Base-by-base conservation (phyloP, 1,284 basidiomycete species). In the Grifola frondosa region DNA sequence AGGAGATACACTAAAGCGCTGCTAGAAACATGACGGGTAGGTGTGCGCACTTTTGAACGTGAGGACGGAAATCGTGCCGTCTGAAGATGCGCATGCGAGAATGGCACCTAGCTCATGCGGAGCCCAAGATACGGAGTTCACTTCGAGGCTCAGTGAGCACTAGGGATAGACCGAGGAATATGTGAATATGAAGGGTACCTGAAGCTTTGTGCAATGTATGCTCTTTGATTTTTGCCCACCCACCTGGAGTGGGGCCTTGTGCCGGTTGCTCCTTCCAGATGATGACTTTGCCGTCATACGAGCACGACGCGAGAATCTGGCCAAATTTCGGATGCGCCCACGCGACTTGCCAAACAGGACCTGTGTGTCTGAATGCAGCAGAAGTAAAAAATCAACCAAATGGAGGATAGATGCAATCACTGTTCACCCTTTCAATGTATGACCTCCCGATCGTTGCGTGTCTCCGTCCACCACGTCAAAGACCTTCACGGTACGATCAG, bases 251-350 rank as follows among this genome's bases (percentile, higher is more conserved):
- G 22, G 74, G 66, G 13, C 77, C 77, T 50, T 78, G 78, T 1
- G 70, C 74, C 49, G 69, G 46, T 56, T 84, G 85, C 59, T 98
- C 93, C 65, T 97, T 97, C 96, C 97, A 99, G 55, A 99, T 96
- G 66, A 98, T 81, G 32, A 98, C 96, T 60, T 97, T 93, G 40
- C 96, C 96, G 58, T 99, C 96, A 66, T 98, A 99, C 5, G 95
- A 97, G 64, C 92, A 97, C 25, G 92, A 96, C 15, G 96, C 96
- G 37, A 99, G 83, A 60, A 99, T 97, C 52, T 91, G 86, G 1
- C 96, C 96, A 57, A 92, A 95, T 64, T 93, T 95, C 6, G 97
- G 96, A 61, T 99, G 95, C 6, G 91, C 96, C 97, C 96, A 99
- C n/a, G 94, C 83, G 36, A 99, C 86, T 65, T 97, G 94, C 95